These are phyloP conservation scores for Naegleria fowleri DNA, from an alignment of 208 protist species.

Conservation along the genomic window DNA sequence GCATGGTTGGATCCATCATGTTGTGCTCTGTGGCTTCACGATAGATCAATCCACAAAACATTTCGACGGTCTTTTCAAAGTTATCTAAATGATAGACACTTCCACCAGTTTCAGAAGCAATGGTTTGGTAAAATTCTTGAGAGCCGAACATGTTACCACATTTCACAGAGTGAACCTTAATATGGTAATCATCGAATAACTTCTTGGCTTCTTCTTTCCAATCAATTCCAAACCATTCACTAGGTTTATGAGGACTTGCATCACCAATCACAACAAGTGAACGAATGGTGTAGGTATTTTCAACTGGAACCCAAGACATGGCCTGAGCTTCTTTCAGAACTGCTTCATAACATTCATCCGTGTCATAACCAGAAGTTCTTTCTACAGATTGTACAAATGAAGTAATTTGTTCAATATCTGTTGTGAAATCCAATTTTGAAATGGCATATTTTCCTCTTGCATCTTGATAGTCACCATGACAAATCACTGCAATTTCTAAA, in stretches of 20 bases:
- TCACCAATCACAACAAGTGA: background rate
- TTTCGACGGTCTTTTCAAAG: background rate
- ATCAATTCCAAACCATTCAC: background rate
- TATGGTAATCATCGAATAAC: no score
- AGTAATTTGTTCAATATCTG: background rate
- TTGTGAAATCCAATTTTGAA: slow-evolving; percentile 8
- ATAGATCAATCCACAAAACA: background rate
- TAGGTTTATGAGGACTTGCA: background rate
- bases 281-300: background rate
- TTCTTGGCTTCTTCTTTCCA: background rate
- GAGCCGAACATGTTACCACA: background rate
- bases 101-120: background rate
- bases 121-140: background rate
- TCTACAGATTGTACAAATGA: background rate
- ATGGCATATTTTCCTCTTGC: background rate
- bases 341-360: background rate
- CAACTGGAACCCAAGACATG: background rate
- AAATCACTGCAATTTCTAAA: background rate
- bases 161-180: background rate
- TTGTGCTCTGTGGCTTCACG: background rate
- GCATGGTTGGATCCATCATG: no score
- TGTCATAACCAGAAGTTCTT: background rate
- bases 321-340: background rate
- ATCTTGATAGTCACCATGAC: slow-evolving; percentile 5
- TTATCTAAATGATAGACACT: background rate